Evolutionary conservation across 768 basidiomycete genomes (phyloP).

Genomic region (Symmetrospora coprosmae): DNA sequence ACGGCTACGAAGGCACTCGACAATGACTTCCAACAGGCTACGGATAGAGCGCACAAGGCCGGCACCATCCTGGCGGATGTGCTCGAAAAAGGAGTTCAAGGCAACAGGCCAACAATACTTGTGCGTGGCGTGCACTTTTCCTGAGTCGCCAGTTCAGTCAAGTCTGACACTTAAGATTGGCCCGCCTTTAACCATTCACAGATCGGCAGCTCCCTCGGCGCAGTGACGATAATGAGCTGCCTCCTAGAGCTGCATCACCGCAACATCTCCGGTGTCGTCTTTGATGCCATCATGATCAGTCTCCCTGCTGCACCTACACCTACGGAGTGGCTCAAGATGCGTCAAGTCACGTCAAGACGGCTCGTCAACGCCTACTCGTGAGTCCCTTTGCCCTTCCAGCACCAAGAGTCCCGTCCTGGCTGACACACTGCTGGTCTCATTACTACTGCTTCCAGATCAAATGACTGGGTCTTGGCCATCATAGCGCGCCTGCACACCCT

Average conservation of each 20-base stretch:
- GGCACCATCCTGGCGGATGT: constrained; percentile 42
- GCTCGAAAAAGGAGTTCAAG: constrained; percentile 41
- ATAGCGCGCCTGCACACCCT: constrained; percentile 28
- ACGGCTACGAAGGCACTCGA: constrained; percentile 32
- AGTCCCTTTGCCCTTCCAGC: constrained; percentile 30
- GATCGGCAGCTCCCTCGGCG: constrained; percentile 42
- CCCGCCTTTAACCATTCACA: constrained; percentile 10
- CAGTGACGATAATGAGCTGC: constrained; percentile 32
- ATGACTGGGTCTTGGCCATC: constrained; percentile 28
- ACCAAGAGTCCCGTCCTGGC: not conserved
- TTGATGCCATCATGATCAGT: constrained; percentile 41
- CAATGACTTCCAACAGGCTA: constrained; percentile 33
- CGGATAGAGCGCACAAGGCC: constrained; percentile 41
- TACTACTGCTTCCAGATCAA: not conserved
- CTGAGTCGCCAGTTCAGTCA: too few relatives aligned
- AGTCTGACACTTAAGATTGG: not conserved
- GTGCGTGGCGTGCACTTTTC: constrained; percentile 34
- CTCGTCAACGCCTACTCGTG: constrained; percentile 39
- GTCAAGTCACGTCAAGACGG: constrained; percentile 37
- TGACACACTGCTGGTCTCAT: not conserved
- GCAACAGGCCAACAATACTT: constrained; percentile 40
- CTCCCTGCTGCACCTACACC: constrained; percentile 38
- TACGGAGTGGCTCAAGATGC: constrained; percentile 37
- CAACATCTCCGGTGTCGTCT: constrained; percentile 36
- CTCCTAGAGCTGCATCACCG: constrained; percentile 22